Percentiles rank a stretch among this genome's conserved stretches.
Evolutionary conservation across 2,329 filamentous ascomycete genomes (phyloP).

Genomic region (Colletotrichum sublineola): DNA sequence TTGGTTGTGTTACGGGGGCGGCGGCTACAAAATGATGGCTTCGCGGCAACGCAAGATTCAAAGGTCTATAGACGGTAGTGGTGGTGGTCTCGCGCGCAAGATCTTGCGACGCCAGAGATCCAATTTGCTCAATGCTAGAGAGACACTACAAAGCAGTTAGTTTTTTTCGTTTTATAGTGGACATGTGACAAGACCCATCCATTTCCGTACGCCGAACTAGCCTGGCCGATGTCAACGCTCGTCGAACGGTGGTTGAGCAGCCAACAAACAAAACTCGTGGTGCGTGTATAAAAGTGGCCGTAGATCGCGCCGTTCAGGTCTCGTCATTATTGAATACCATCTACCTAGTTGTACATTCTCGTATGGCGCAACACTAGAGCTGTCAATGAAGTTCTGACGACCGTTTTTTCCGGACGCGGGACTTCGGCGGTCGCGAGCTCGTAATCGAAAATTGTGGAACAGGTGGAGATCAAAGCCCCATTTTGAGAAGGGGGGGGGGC

Average conservation of each 20-base stretch:
- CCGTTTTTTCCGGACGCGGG: neutral
- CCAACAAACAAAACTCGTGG: neutral
- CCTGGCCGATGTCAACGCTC: neutral
- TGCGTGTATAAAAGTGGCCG: neutral
- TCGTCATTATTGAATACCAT: neutral
- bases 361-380: neutral
- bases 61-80: slow-evolving; percentile 23
- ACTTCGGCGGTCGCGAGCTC: neutral
- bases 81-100: slow-evolving; percentile 20
- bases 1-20: neutral
- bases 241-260: neutral
- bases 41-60: slow-evolving; percentile 8
- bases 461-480: neutral
- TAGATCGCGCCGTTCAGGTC: neutral
- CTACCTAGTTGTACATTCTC: neutral
- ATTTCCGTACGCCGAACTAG: neutral
- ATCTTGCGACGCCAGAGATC: slow-evolving; percentile 2
- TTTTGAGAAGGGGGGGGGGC: neutral
- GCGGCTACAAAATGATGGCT: slow-evolving; percentile 6
- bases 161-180: neutral
- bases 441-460: neutral
- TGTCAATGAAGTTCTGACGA: neutral
- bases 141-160: neutral
- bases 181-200: too few relatives aligned
- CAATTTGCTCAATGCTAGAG: slow-evolving; percentile 6